phyloP scores from a whole-genome alignment of 371 early-diverging fungal species.

The Mortierella sp. region DNA sequence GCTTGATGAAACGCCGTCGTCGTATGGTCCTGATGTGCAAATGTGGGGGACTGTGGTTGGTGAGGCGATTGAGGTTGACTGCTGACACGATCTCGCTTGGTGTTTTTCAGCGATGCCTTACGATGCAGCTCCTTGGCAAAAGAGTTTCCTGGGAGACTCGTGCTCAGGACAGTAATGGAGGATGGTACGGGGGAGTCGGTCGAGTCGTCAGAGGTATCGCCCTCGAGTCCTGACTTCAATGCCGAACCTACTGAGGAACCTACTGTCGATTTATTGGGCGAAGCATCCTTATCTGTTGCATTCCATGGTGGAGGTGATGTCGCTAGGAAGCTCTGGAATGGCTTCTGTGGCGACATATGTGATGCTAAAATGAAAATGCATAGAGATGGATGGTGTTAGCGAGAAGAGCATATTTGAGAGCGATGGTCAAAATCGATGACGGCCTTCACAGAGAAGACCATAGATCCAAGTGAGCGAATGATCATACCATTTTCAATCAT shows the following conservation, averaged over 20 bases:
- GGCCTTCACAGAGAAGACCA: too few relatives aligned
- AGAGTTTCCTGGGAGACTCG: constrained; percentile 72
- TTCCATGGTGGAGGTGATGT: constrained; percentile 80
- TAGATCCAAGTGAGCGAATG: not conserved
- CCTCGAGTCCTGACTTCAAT: constrained; percentile 37
- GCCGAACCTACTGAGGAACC: constrained; percentile 48
- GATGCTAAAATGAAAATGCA: constrained; percentile 31
- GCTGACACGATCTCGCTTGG: constrained; percentile 17
- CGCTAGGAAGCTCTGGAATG: constrained; percentile 73
- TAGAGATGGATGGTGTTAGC: not conserved
- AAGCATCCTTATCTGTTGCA: constrained; percentile 61
- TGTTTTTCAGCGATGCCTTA: constrained; percentile 52
- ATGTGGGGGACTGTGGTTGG: constrained; percentile 22
- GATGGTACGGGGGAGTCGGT: constrained; percentile 61
- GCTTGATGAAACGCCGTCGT: constrained; percentile 54
- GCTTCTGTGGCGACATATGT: constrained; percentile 62
- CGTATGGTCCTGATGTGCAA: constrained; percentile 25
- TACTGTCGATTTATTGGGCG: constrained; percentile 32
- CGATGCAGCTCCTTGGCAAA: constrained; percentile 55
- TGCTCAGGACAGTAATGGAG: constrained; percentile 75
- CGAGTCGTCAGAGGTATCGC: constrained; percentile 36
- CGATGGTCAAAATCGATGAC: not conserved
- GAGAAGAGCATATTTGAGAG: not conserved
- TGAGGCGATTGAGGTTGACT: constrained; percentile 30
- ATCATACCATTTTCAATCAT: constrained; percentile 78